Evolutionary conservation across 2,329 filamentous ascomycete genomes (phyloP).

Genomic region (Penicillium sp.): DNA sequence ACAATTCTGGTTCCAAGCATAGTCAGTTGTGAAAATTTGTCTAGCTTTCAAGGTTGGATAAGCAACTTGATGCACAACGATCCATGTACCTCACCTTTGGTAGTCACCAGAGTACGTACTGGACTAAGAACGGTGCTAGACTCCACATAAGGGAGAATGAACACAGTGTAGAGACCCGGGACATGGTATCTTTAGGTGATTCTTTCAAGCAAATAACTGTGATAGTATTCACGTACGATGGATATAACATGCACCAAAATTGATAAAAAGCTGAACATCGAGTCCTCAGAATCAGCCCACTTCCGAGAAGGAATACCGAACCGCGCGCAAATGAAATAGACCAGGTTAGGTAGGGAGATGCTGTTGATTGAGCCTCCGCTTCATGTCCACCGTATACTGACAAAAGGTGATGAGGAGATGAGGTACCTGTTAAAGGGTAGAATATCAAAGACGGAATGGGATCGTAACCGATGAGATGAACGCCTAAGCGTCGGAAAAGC

Average conservation of each 20-base stretch:
- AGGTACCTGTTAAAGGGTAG: conserved; percentile 12
- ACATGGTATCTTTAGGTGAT: too few species aligned
- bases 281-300: neutral
- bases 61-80: too few species aligned
- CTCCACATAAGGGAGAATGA: too few species aligned
- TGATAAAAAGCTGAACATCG: neutral
- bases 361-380: neutral
- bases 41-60: too few species aligned
- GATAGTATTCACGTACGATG: neutral
- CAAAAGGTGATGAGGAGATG: neutral
- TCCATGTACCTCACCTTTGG: too few species aligned
- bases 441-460: neutral
- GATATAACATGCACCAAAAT: conserved; percentile 3
- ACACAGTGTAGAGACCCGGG: too few species aligned
- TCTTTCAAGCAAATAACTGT: too few species aligned
- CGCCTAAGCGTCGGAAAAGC: neutral
- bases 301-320: neutral
- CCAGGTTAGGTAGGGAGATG: neutral
- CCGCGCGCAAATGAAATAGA: neutral
- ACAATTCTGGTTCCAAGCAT: neutral
- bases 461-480: neutral
- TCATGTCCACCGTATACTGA: neutral
- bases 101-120: too few species aligned
- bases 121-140: too few species aligned
- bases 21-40: neutral